A percentile compares a stretch with the other conserved stretches of the same genome.
phyloP scores from a whole-genome alignment of 192 early-diverging fungal genomes.

The Chytriomyces hyalinus region DNA sequence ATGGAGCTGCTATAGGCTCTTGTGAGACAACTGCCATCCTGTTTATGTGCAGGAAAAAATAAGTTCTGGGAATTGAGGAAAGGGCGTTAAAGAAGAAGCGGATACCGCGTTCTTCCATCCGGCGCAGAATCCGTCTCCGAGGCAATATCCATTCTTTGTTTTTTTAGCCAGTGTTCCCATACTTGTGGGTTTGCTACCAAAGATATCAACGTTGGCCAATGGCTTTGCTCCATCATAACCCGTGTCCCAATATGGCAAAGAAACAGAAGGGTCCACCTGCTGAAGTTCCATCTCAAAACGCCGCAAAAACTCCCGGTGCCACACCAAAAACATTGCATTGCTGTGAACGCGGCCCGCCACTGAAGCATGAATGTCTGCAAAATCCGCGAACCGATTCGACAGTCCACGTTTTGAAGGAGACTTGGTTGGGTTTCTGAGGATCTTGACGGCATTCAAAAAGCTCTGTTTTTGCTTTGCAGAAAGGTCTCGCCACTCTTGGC shows the following conservation, averaged over 20 bases:
- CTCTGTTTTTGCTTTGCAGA: no score
- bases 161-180: not conserved
- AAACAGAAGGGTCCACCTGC: slow-evolving; percentile 41
- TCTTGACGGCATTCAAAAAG: no score
- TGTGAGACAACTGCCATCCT: not conserved
- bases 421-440: no score
- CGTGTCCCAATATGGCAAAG: slow-evolving; percentile 60
- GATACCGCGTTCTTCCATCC: not conserved
- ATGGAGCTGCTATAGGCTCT: not conserved
- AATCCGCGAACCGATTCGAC: not conserved
- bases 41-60: not conserved
- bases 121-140: not conserved
- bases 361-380: slow-evolving; percentile 9
- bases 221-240: not conserved
- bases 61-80: not conserved
- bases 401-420: no score
- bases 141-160: not conserved
- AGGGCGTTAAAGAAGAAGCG: not conserved
- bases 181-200: not conserved
- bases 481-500: no score
- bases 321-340: slow-evolving; percentile 30
- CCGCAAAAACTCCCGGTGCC: slow-evolving; percentile 42
- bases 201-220: not conserved
- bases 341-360: not conserved
- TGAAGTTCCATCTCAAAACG: slow-evolving; percentile 41